A percentile compares a stretch with the other conserved stretches of the same genome.
These are phyloP conservation scores for Diaporthe aspalathi DNA, from an alignment of 2,329 filamentous ascomycete genomes.

Conservation along the genomic window DNA sequence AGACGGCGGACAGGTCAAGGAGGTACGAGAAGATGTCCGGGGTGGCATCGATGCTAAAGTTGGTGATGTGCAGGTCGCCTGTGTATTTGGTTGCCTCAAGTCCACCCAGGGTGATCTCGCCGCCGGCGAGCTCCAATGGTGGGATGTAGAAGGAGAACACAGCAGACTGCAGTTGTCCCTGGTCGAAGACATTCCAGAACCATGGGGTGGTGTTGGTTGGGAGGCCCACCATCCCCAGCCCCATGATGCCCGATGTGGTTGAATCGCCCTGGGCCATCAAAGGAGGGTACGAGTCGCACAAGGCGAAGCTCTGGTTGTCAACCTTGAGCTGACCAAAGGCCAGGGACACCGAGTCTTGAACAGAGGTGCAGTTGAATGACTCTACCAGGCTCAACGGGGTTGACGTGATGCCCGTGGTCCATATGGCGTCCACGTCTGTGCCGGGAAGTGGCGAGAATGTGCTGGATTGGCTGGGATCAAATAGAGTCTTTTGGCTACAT, in stretches of 20 bases:
- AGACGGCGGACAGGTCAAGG: conserved; percentile 44
- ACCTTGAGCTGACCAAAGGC: conserved; percentile 40
- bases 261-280: conserved; percentile 41
- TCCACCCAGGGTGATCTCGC: conserved; percentile 50
- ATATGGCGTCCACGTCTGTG: conserved; percentile 39
- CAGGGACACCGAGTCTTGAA: conserved; percentile 48
- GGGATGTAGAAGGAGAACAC: conserved; percentile 48
- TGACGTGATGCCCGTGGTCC: conserved; percentile 46
- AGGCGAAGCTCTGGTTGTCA: conserved; percentile 46
- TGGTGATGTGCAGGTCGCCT: conserved; percentile 44
- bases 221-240: conserved; percentile 39
- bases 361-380: conserved; percentile 43
- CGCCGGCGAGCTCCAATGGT: conserved; percentile 40
- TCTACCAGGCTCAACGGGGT: conserved; percentile 43
- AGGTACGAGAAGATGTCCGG: conserved; percentile 42
- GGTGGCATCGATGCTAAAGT: conserved; percentile 42
- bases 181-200: conserved; percentile 47
- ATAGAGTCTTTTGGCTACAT: conserved; percentile 43
- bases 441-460: conserved; percentile 46
- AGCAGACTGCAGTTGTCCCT: conserved; percentile 43
- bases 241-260: conserved; percentile 50
- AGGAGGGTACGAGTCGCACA: conserved; percentile 47
- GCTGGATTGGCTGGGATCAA: conserved; percentile 45
- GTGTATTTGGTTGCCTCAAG: conserved; percentile 46
- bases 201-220: conserved; percentile 37